These are phyloP conservation scores for Coemansia sp. DNA, from an alignment of 192 early-diverging fungal genomes.

Conservation along the genomic window DNA sequence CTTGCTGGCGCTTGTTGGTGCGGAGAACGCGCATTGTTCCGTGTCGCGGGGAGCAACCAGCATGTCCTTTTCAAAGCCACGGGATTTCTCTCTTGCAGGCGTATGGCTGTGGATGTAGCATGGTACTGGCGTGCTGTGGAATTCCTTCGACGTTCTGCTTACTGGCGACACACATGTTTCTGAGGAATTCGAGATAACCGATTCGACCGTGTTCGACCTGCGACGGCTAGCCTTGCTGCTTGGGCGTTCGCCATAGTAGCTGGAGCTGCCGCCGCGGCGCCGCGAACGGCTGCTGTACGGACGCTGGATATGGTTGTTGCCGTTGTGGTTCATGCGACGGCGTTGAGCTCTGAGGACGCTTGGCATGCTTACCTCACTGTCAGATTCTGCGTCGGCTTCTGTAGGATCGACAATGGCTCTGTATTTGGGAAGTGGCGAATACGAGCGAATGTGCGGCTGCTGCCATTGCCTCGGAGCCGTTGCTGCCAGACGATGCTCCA, in stretches of 20 bases:
- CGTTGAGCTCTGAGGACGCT: not conserved
- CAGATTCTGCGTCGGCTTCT: constrained; percentile 49
- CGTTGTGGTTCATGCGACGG: constrained; percentile 2
- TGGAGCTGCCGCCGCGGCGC: constrained; percentile 16
- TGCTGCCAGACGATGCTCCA: not conserved
- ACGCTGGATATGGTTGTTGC: not conserved
- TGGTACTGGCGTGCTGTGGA: constrained; percentile 6
- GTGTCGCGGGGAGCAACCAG: not conserved
- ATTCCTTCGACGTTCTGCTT: constrained; percentile 22
- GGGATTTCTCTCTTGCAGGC: not conserved
- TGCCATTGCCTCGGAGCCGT: not conserved
- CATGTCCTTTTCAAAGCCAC: not conserved
- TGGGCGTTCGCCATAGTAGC: constrained; percentile 11
- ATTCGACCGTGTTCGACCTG: constrained; percentile 40
- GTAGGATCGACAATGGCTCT: constrained; percentile 19
- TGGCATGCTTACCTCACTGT: constrained; percentile 20
- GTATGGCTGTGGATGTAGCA: not conserved
- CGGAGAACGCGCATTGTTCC: not conserved
- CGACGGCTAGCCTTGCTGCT: constrained; percentile 7
- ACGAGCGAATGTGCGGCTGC: not conserved
- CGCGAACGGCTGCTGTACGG: constrained; percentile 1
- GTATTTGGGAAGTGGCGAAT: constrained; percentile 5
- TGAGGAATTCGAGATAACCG: constrained; percentile 41
- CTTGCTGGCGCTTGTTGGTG: not conserved
- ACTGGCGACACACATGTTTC: constrained; percentile 49